Evolutionary conservation across 768 basidiomycete species (phyloP), one percentile per base, ranked within the genome.

Genomic region (Agaricus subrufescens): DNA sequence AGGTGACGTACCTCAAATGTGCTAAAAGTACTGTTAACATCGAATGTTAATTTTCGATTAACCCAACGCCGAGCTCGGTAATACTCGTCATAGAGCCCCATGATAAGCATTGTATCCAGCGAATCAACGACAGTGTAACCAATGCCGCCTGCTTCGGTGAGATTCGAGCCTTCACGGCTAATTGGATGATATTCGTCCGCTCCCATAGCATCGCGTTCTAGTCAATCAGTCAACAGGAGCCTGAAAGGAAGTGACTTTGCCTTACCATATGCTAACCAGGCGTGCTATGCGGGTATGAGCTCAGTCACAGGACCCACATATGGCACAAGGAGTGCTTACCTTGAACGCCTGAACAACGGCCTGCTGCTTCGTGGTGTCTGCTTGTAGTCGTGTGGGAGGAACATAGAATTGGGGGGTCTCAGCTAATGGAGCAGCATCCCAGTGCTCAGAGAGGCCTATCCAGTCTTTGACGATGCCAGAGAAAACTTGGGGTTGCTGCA

Each of bases 131-230:
- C 86, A 38, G 87, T 91, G 67, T 94, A 95, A 25, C 94, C 94
- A 50, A 97, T 87, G 12, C 91, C 87, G 38, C 91, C 92, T 1
- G 84, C 85, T 4, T 71, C 62, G 0, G 89, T 87, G 29, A 98
- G 76, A 67, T 98, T 94, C 8, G 82, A 80, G 3, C 95, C 95
- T 27, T 70, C 72, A 48, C 78, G 77, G 51, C 80, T 80, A 25
- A 98, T 78, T 0, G 95, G 94, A 64, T 96, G 92, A 64, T 93
- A 97, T 68, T 96, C 91, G 72, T 97, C 94, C 54, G 80, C 80
- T 1, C 94, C 94, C 84, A 92, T 94, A 1, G 94, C 94, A 67
- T 97, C 85, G 46, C 83, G 74, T 72, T 94, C 93, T 94, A 72
- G 4, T 34, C 30, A 45, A 38, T 15, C 4, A 12, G 4, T n/a